Base-by-base conservation (phyloP, 495 filamentous ascomycete species). In the Glutinoglossum americanum region DNA sequence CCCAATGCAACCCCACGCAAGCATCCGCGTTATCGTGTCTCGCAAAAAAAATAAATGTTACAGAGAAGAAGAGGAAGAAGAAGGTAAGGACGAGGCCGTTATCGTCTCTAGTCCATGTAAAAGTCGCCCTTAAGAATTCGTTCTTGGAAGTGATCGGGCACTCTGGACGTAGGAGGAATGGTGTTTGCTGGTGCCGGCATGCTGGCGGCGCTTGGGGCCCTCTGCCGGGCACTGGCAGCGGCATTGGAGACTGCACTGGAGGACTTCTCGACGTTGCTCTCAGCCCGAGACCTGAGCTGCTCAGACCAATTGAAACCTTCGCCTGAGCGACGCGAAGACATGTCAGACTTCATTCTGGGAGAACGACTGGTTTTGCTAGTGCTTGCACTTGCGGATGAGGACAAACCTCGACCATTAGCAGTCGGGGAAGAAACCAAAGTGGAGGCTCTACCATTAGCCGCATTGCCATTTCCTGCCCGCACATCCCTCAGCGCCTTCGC, bases 61-160 rank as follows among this genome's bases (percentile, higher is more conserved):
- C 47, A 27, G 47, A 23, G 3, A 3, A 27, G 1, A 2, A 27
- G 47, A 23, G 3, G 6, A 27, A 9, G 9, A 19, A 19, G 47
- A 27, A 49, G 19, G 2, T n/a, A n/a, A 49, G 47, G 10, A 49
- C n/a, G 2, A 10, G 4, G 21, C 44, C 21, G 1, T 9, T 44
- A 33, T n/a, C 35, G 21, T 15, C 30, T 0, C 45, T 47, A 98
- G 64, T 98, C 92, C 88, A 97, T 95, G 70, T 88, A 89, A 65
- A 98, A 95, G 63, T 98, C 92, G 33, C 92, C 92, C 69, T 93
- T 89, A 59, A 98, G 73, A 62, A 98, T 96, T 60, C 94, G 80
- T 75, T 98, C 92, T 70, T 94, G 87, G 72, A 96, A 88, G 62
- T 80, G 81, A 71, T 98, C 92, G 15, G 88, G 87, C 66, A 79